Evolutionary conservation across 352 stramenopile species (phyloP).

Genomic region (Globisporangium carolinianum): DNA sequence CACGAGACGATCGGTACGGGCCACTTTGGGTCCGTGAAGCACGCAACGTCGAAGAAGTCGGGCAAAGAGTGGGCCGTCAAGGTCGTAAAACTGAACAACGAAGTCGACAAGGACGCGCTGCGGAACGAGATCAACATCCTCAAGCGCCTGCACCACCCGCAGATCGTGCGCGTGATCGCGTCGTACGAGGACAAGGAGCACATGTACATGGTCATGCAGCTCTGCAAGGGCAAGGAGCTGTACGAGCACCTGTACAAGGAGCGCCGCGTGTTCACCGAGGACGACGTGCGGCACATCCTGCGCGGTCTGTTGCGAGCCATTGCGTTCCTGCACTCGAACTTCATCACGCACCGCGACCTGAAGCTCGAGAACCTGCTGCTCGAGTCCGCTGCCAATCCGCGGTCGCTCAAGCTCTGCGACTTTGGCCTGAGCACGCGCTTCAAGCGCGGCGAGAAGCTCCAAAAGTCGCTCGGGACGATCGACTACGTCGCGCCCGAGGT

Average conservation of each 20-base stretch:
- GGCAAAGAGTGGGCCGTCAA: constrained; percentile 78
- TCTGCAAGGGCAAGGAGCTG: constrained; percentile 77
- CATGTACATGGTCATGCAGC: constrained; percentile 87
- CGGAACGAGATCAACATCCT: constrained; percentile 76
- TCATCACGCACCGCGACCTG: constrained; percentile 73
- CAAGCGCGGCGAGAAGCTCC: constrained; percentile 61
- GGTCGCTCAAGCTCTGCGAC: constrained; percentile 76
- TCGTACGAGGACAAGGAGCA: constrained; percentile 73
- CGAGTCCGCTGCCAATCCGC: constrained; percentile 49
- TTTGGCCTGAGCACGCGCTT: constrained; percentile 78
- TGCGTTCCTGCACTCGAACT: constrained; percentile 74
- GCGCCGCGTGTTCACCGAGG: constrained; percentile 52
- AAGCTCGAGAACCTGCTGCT: constrained; percentile 83
- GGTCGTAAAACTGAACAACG: constrained; percentile 61
- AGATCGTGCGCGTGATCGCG: constrained; percentile 72
- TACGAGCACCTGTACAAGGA: constrained; percentile 74
- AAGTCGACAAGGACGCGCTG: constrained; percentile 65
- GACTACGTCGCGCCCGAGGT: constrained; percentile 81
- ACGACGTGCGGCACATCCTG: constrained; percentile 62
- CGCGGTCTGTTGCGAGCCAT: constrained; percentile 48
- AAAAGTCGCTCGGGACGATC: constrained; percentile 72
- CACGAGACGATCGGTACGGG: constrained; percentile 54
- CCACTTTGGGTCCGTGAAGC: constrained; percentile 68
- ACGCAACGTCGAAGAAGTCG: constrained; percentile 45
- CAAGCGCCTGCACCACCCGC: constrained; percentile 69